These are phyloP conservation scores for Drechslerella coelobrocha DNA, from an alignment of 2,329 filamentous ascomycete species.

Conservation along the genomic window DNA sequence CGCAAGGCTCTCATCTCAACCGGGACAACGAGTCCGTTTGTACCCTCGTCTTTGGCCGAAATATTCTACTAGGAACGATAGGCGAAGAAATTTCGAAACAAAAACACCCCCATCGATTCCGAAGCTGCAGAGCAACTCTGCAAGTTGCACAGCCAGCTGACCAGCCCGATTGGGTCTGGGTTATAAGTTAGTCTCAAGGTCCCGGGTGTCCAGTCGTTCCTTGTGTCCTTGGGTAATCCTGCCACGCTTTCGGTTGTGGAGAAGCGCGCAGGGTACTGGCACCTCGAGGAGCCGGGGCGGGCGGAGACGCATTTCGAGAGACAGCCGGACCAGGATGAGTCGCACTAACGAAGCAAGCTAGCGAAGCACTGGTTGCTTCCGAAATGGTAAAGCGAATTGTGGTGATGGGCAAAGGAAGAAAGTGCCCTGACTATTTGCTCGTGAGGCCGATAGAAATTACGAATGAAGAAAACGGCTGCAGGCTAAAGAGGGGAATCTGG, in stretches of 20 bases:
- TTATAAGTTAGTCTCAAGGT: not conserved
- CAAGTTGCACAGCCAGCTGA: not conserved
- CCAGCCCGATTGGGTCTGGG: slow-evolving; percentile 1
- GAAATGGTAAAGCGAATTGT: slow-evolving; percentile 14
- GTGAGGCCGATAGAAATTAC: not conserved
- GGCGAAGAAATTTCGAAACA: not conserved
- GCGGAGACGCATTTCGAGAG: not conserved
- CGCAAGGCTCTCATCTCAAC: not conserved
- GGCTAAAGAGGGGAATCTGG: not conserved
- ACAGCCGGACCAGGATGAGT: not conserved
- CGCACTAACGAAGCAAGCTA: not conserved
- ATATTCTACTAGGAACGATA: not conserved
- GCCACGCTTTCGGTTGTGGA: slow-evolving; percentile 33
- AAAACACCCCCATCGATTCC: not conserved
- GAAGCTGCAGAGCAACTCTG: not conserved
- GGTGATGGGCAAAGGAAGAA: not conserved
- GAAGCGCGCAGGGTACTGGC: slow-evolving; percentile 20
- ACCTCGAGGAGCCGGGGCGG: not conserved
- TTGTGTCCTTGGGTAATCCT: slow-evolving; percentile 9
- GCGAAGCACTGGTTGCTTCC: slow-evolving; percentile 3
- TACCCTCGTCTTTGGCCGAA: not conserved
- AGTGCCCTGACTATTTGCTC: slow-evolving; percentile 32
- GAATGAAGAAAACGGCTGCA: not conserved
- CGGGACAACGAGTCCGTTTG: not conserved
- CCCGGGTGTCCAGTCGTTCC: slow-evolving; percentile 9